Percentiles rank a stretch among this genome's conserved stretches.
Evolutionary conservation across 2,329 filamentous ascomycete species (phyloP).

Genomic region (Pyrenophora teres): DNA sequence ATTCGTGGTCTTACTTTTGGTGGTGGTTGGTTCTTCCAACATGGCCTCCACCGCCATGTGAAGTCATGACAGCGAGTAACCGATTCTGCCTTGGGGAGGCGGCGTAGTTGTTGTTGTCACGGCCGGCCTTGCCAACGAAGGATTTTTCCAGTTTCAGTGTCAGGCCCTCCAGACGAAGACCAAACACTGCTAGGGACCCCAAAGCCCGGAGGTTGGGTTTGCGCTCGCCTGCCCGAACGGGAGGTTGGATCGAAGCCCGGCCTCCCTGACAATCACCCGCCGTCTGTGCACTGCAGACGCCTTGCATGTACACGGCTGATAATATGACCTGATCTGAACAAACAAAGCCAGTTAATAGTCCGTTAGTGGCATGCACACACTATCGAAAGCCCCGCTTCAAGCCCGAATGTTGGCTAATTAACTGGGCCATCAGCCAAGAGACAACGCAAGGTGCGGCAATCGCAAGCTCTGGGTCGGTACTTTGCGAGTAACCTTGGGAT

Average conservation of each 20-base stretch:
- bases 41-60: constrained; percentile 23
- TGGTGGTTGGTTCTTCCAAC: constrained; percentile 20
- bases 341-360: constrained; percentile 38
- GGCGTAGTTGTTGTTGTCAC: constrained; percentile 1
- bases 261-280: constrained; percentile 22
- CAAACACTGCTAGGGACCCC: constrained; percentile 13
- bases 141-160: constrained; percentile 14
- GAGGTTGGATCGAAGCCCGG: constrained; percentile 22
- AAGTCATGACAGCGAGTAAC: constrained; percentile 11
- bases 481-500: background rate
- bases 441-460: constrained; percentile 7
- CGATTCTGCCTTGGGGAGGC: constrained; percentile 22
- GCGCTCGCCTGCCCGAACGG: constrained; percentile 19
- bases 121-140: background rate
- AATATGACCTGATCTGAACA: constrained; percentile 29
- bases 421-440: constrained; percentile 2
- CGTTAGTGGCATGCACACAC: constrained; percentile 27
- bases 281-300: constrained; percentile 30
- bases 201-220: constrained; percentile 15
- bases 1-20: constrained; percentile 30
- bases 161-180: constrained; percentile 13
- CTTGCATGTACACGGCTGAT: constrained; percentile 27
- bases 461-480: background rate
- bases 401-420: constrained; percentile 43
- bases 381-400: constrained; percentile 39